Conservation (phyloP, 441 rosid genomes). For the Syzygium malaccense region DNA sequence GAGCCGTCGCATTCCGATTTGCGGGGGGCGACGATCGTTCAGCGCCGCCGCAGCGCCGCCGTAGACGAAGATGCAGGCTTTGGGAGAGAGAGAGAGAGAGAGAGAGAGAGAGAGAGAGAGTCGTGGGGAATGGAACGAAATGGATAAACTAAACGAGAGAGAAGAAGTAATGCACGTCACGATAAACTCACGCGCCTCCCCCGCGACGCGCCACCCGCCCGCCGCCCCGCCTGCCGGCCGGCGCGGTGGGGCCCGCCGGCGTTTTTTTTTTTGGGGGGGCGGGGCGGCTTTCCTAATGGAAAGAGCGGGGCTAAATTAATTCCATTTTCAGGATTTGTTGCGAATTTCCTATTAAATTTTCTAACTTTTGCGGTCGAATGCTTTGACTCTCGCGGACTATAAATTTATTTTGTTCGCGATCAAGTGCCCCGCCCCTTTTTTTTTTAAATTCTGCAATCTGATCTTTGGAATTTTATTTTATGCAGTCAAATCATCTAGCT, state of each 20-base stretch:
- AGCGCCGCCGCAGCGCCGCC: background rate
- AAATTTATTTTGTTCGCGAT: background rate
- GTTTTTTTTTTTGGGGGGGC: background rate
- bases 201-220: background rate
- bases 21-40: background rate
- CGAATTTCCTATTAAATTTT: background rate
- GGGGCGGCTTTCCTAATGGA: background rate
- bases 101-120: background rate
- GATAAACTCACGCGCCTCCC: background rate
- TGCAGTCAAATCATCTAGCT: background rate
- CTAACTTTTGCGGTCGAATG: background rate
- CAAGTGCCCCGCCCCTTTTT: background rate
- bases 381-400: too few species aligned
- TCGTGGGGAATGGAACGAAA: background rate
- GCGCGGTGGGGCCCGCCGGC: background rate
- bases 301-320: background rate
- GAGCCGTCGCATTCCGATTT: background rate
- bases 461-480: background rate
- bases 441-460: background rate
- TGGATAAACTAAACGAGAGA: background rate
- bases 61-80: background rate
- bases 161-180: background rate
- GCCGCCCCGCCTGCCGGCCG: background rate
- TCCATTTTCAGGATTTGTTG: background rate
- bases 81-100: background rate